phyloP scores from a whole-genome alignment of 140 eudicot species.

The Ambrosia hybrid region DNA sequence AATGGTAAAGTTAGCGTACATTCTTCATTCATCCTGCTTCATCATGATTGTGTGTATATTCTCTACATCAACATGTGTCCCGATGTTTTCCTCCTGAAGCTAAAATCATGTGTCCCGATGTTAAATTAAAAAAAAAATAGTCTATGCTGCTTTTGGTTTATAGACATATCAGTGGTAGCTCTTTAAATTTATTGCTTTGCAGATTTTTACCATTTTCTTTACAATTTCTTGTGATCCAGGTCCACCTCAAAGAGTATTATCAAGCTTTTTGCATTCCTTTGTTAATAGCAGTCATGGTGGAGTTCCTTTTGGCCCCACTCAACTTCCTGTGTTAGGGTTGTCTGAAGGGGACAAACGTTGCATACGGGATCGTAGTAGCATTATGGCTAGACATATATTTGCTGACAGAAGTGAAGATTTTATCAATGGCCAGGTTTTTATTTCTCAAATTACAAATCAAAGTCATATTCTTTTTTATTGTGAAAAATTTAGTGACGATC shows the following conservation, averaged over 20 bases:
- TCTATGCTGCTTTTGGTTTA: too few species aligned
- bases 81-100: too few species aligned
- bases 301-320: conserved; percentile 74
- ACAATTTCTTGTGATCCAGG: conserved; percentile 45
- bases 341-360: conserved; percentile 92
- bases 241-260: conserved; percentile 89
- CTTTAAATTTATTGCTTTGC: background rate
- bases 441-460: conserved; percentile 13
- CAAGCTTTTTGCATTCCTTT: conserved; percentile 86
- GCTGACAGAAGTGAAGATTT: conserved; percentile 89
- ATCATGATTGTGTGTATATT: background rate
- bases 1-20: conserved; percentile 55
- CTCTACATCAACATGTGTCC: background rate
- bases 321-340: conserved; percentile 89
- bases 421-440: conserved; percentile 80
- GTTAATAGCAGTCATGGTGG: conserved; percentile 77
- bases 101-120: too few species aligned
- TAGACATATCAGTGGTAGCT: too few species aligned
- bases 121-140: too few species aligned
- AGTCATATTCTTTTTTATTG: conserved; percentile 6
- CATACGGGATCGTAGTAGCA: conserved; percentile 94
- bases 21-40: conserved; percentile 2
- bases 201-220: conserved; percentile 12
- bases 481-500: too few species aligned
- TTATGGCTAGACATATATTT: conserved; percentile 95